Conservation (phyloP, 306 rosid genomes). For the Sindora glabra region DNA sequence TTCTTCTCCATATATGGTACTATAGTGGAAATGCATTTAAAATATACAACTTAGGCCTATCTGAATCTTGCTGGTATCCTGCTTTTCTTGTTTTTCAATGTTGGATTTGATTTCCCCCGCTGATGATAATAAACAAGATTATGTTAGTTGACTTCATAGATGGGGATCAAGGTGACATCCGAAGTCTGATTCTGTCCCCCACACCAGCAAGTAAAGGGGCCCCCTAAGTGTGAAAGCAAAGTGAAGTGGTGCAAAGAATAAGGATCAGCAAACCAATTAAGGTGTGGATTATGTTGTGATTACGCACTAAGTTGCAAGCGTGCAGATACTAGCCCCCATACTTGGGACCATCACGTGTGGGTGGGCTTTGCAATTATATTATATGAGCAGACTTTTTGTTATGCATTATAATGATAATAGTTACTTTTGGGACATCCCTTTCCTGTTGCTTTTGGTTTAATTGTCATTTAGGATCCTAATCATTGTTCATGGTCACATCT, state of each 20-base stretch:
- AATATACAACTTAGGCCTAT: not conserved
- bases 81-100: not conserved
- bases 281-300: conserved; percentile 18
- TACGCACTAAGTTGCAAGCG: conserved; percentile 23
- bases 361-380: not conserved
- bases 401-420: not conserved
- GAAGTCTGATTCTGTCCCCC: conserved; percentile 20
- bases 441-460: not conserved
- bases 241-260: not conserved
- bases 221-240: conserved; percentile 9
- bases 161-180: conserved; percentile 11
- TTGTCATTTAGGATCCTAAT: not conserved
- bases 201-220: not conserved
- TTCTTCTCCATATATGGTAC: no score
- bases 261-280: not conserved
- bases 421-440: not conserved
- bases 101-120: conserved; percentile 10
- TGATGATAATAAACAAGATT: conserved; percentile 7
- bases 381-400: not conserved
- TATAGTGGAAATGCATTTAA: not conserved
- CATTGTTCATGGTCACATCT: not conserved
- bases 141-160: conserved; percentile 11
- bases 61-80: not conserved
- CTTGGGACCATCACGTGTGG: conserved; percentile 25
- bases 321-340: conserved; percentile 5